Evolutionary conservation across 768 basidiomycete genomes (phyloP), one percentile per base, ranked within the genome.

Genomic region (Naganishia randhawae): DNA sequence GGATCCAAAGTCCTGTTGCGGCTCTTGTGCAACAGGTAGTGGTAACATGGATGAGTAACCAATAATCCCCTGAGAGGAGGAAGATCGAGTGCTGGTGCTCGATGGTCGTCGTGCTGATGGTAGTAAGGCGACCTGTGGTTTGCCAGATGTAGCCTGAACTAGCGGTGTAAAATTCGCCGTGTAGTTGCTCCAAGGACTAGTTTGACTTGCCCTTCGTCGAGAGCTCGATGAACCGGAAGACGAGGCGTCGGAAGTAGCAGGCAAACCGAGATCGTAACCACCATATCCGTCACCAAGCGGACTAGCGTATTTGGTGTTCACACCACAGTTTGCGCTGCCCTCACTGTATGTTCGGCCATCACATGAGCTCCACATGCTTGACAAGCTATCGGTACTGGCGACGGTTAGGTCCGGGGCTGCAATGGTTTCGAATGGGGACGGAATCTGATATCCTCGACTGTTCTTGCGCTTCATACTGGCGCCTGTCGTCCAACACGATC

Each of bases 341-440:
- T 66, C 63, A 55, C 63, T 65, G 35, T 61, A 69, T 29, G 69
- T 65, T 22, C 48, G 53, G 19, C 69, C 69, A 27, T 69, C 68
- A 22, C 50, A 64, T 19, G 48, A 54, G 31, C 51, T 54, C 63
- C 69, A 69, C 64, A 69, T 57, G 50, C 62, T 65, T 25, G 53
- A 57, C 16, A 69, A 41, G 50, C 62, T 65, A 29, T 69, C 69
- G 31, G 69, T 65, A 8, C 53, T 55, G 19, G 66, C 53, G n/a
- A 61, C 66, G 37, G 39, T 50, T 10, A 16, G 66, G 25, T 52
- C 39, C 37, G 57, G 35, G n/a, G 57, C 37, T 5, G 33, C 22
- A 19, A 61, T 25, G 37, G 33, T 27, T 61, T 61, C 57, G 33
- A 55, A 55, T n/a, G 54, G 54, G 13, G 54, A 55, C 33, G 31